Evolutionary conservation across 2,329 filamentous ascomycete species (phyloP).

Genomic region (Pezicula carpinea): DNA sequence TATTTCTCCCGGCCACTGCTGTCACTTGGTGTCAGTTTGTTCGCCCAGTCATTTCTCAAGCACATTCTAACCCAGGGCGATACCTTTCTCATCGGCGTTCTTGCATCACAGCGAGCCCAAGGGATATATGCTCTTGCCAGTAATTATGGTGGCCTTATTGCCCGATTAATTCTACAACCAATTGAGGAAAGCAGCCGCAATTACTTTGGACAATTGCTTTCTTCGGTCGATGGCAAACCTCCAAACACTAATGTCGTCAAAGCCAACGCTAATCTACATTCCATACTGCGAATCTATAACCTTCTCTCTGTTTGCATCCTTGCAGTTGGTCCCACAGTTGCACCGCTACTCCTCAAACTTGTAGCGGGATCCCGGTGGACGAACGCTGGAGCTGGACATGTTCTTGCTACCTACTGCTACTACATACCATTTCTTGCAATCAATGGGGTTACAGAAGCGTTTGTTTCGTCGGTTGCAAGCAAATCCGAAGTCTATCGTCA

Average conservation of each 20-base stretch:
- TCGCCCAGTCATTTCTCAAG: constrained; percentile 84
- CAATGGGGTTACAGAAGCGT: constrained; percentile 89
- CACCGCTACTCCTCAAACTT: constrained; percentile 67
- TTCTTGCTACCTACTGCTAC: constrained; percentile 79
- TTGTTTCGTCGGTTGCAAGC: constrained; percentile 82
- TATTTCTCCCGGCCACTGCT: constrained; percentile 66
- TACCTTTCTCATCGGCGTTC: constrained; percentile 75
- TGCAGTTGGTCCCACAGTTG: constrained; percentile 68
- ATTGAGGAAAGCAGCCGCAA: constrained; percentile 90
- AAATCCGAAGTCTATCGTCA: constrained; percentile 71
- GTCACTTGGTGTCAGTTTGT: constrained; percentile 73
- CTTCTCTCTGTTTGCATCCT: constrained; percentile 67
- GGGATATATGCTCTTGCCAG: constrained; percentile 89
- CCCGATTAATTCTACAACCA: constrained; percentile 87
- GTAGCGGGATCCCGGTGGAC: constrained; percentile 77
- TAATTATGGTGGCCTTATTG: constrained; percentile 88
- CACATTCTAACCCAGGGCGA: constrained; percentile 94
- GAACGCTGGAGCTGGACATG: constrained; percentile 63
- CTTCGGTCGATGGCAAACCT: constrained; percentile 26
- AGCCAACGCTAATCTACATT: constrained; percentile 49
- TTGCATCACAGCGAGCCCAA: constrained; percentile 76
- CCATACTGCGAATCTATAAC: constrained; percentile 67
- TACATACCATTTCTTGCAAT: constrained; percentile 90
- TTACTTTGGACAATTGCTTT: constrained; percentile 79
- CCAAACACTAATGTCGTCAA: constrained; percentile 31